Percentiles rank a stretch among this genome's conserved stretches.
phyloP scores from a whole-genome alignment of 257 asterid species.

The Galeopsis tetrahit region DNA sequence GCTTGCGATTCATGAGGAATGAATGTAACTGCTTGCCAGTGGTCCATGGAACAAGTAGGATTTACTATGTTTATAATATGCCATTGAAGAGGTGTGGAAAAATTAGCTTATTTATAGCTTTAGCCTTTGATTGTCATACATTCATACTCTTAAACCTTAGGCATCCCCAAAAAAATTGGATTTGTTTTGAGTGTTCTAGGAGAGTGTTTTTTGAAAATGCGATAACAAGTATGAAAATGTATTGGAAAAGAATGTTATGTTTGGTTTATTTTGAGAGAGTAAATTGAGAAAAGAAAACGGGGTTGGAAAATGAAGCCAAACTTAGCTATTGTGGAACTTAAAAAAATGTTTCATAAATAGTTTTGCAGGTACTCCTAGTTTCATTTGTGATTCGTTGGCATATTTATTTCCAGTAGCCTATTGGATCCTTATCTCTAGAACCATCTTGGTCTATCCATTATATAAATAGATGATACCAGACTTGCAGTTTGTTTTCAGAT shows the following conservation, averaged over 20 bases:
- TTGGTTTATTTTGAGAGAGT: neutral
- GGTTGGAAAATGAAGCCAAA: neutral
- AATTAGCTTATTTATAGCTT: conserved; percentile 1
- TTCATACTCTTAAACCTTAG: conserved; percentile 6
- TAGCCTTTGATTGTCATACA: neutral
- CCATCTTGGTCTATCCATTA: neutral
- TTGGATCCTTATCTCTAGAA: conserved; percentile 15
- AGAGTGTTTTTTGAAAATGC: neutral
- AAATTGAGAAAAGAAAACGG: neutral
- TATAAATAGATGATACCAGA: neutral
- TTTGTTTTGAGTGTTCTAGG: conserved; percentile 7
- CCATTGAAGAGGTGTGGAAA: conserved; percentile 9
- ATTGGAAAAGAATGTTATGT: neutral
- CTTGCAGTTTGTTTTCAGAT: neutral
- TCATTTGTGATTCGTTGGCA: conserved; percentile 12
- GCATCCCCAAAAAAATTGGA: neutral
- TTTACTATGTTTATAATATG: neutral
- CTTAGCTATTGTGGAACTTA: neutral
- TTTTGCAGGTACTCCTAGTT: conserved; percentile 3
- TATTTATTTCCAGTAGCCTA: conserved; percentile 16
- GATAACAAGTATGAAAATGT: neutral
- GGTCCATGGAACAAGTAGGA: conserved; percentile 23
- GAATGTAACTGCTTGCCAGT: conserved; percentile 14
- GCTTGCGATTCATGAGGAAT: conserved; percentile 11
- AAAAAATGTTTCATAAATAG: neutral